These are phyloP conservation scores for Conticribra weissflogii DNA, from an alignment of 108 stramenopile species.

Conservation along the genomic window DNA sequence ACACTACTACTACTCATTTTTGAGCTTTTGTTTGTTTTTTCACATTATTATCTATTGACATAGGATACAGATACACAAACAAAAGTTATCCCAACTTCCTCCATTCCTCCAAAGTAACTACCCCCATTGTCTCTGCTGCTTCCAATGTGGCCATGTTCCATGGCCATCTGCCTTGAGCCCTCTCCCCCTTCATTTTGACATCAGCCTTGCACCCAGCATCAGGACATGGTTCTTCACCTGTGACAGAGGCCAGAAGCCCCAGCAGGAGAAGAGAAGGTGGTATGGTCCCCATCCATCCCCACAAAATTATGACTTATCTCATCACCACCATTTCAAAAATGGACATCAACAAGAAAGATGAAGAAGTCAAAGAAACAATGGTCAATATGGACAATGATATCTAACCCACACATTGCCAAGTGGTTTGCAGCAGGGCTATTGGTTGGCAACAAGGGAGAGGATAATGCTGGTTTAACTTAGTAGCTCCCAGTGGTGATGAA, in stretches of 20 bases:
- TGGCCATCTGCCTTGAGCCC: slow-evolving; percentile 14
- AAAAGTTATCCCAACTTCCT: not conserved
- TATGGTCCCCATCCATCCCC: slow-evolving; percentile 26
- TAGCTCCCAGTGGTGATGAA: not conserved
- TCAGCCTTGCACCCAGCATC: too few relatives aligned
- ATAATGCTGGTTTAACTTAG: slow-evolving; percentile 1
- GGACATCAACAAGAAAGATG: slow-evolving; percentile 16
- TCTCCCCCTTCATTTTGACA: slow-evolving; percentile 45
- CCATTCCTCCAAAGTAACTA: not conserved
- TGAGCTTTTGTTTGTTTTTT: too few relatives aligned
- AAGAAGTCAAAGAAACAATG: slow-evolving; percentile 1
- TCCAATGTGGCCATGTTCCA: not conserved
- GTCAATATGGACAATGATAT: too few relatives aligned
- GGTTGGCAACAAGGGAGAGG: slow-evolving; percentile 39
- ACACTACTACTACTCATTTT: too few relatives aligned
- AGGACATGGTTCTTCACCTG: not conserved
- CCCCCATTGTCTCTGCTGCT: not conserved
- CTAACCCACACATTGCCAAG: slow-evolving; percentile 49
- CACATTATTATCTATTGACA: too few relatives aligned
- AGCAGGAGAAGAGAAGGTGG: slow-evolving; percentile 42
- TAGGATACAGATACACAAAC: too few relatives aligned
- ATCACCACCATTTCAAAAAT: slow-evolving; percentile 36
- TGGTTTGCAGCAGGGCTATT: slow-evolving; percentile 40
- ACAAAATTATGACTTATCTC: slow-evolving; percentile 41
- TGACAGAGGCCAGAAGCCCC: not conserved